Conservation (phyloP, 352 stramenopile species). For the Phytophthora chlamydospora region DNA sequence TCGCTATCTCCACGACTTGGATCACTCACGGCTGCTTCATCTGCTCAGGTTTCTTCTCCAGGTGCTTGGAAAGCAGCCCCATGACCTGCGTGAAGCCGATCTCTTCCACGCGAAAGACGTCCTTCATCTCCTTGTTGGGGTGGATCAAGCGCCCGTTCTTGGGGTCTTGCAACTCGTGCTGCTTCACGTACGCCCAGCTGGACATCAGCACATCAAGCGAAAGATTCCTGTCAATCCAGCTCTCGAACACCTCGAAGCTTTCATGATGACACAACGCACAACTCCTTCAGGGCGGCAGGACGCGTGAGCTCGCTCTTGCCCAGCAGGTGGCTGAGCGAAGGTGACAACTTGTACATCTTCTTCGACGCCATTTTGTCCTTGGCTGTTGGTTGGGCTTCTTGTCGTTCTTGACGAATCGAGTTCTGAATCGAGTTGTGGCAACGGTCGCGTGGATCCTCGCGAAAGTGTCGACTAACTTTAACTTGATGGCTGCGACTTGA, state of each 20-base stretch:
- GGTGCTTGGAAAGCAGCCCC: constrained; percentile 73
- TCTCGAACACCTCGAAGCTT: neutral
- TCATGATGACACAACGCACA: constrained; percentile 52
- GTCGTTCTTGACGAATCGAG: neutral
- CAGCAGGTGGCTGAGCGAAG: constrained; percentile 59
- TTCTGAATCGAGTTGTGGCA: neutral
- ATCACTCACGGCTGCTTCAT: constrained; percentile 7
- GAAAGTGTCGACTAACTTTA: constrained; percentile 2
- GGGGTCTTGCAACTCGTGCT: constrained; percentile 79
- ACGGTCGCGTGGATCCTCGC: neutral
- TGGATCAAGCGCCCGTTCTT: constrained; percentile 70
- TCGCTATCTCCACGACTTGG: neutral
- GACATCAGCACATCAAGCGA: neutral
- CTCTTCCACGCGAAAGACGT: constrained; percentile 66
- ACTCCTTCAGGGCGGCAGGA: constrained; percentile 74
- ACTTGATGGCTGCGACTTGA: neutral
- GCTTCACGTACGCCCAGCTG: constrained; percentile 81
- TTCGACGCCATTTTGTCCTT: constrained; percentile 22
- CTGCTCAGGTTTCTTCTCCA: constrained; percentile 46
- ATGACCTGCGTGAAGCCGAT: constrained; percentile 82
- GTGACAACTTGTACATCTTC: constrained; percentile 71
- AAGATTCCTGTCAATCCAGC: neutral
- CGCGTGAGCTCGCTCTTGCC: constrained; percentile 76
- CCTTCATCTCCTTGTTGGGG: constrained; percentile 69
- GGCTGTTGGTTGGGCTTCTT: neutral